Base-by-base conservation (phyloP, 768 basidiomycete species). In the Imleria badia region DNA sequence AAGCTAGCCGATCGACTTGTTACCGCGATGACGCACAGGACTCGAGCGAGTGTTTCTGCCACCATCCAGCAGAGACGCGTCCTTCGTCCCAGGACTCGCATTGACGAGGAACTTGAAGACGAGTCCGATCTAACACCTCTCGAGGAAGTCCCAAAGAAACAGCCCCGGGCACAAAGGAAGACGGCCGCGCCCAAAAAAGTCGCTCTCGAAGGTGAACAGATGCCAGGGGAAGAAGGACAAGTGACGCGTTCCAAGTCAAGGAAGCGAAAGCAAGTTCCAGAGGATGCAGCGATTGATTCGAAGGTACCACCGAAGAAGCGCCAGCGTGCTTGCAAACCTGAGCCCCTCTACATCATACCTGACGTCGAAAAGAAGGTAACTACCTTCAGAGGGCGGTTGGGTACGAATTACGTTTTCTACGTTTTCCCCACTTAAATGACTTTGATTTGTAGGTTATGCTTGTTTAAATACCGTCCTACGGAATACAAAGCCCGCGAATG, bases 381-480 rank as follows among this genome's bases (percentile, higher is more conserved):
- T 1, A 82, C 81, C 3, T 94, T 90, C 68, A 82, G 75, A 66
- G 91, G 90, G 55, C 76, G 81, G 51, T 70, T 85, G 34, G 84
- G 82, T 77, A 67, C 45, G 67, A 63, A 13, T 19, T 6, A 5
- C 12, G 6, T 34, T n/a, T 39, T 17, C 10, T 22, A 13, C 43
- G 23, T 11, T 33, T 31, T 41, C 48, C 45, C 51, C 30, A 15
- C 20, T n/a, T 12, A 10, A 43, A 29, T 55, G 20, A 56, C 54
- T 53, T 31, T 17, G 31, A 26, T 60, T 58, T 8, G 46, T 63
- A 78, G 85, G 85, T 2, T 88, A 94, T 66, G 92, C 92, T 3
- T 94, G 92, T 65, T 68, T 94, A 45, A 94, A 94, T 63, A 94
- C 94, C 0, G 76, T 97, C 15, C 71, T 96, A 13, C 80, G 94